Conservation (phyloP, 768 basidiomycete genomes). For the Calocera viscosa region DNA sequence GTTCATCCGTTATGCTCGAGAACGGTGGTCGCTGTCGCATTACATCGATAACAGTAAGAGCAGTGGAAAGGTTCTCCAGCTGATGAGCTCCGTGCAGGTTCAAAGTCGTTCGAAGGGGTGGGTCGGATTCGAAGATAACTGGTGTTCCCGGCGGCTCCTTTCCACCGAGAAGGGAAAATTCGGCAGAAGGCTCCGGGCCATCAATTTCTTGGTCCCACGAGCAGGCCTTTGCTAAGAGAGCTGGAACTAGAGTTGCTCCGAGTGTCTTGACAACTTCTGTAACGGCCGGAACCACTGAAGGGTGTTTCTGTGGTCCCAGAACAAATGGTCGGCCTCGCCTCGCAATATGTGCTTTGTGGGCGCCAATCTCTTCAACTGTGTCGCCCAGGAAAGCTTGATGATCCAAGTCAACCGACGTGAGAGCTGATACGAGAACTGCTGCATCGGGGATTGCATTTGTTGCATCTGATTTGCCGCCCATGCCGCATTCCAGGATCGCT, state of each 20-base stretch:
- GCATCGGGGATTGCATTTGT: constrained; percentile 76
- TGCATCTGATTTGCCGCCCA: constrained; percentile 87
- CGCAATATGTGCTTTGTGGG: constrained; percentile 74
- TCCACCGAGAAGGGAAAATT: not conserved
- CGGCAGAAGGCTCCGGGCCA: constrained; percentile 22
- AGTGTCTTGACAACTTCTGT: constrained; percentile 33
- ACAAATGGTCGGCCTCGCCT: constrained; percentile 50
- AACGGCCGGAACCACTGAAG: constrained; percentile 30
- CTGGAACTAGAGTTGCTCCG: constrained; percentile 26
- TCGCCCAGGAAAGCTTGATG: constrained; percentile 82
- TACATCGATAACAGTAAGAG: constrained; percentile 48
- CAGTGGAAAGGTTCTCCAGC: constrained; percentile 65
- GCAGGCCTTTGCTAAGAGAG: constrained; percentile 27
- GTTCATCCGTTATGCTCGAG: constrained; percentile 34
- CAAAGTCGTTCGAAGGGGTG: constrained; percentile 36
- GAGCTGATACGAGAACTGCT: constrained; percentile 58
- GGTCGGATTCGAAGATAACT: not conserved
- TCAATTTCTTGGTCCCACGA: constrained; percentile 30
- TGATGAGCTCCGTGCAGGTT: constrained; percentile 76
- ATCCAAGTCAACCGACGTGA: constrained; percentile 83
- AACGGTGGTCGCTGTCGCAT: constrained; percentile 36
- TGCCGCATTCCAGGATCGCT: constrained; percentile 81
- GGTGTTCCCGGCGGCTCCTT: not conserved
- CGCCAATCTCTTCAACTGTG: constrained; percentile 59
- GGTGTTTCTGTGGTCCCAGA: constrained; percentile 49